Base-by-base conservation (phyloP, 169 alveolate species). In the Babesia bovis region DNA sequence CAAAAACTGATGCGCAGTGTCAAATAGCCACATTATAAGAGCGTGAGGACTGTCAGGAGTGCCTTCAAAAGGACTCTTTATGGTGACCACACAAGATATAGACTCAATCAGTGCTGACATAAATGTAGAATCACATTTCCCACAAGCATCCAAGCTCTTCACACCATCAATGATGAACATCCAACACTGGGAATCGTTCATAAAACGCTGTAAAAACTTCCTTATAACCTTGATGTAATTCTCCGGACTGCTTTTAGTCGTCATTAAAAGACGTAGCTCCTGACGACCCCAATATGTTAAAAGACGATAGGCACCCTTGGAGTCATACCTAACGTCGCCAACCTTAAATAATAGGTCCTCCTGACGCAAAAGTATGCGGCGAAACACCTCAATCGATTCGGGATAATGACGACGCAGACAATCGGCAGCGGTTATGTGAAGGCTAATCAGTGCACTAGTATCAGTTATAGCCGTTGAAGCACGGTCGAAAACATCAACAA, bases 401-500 rank as follows among this genome's bases (percentile, higher is more conserved):
- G 76, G 81, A 49, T 67, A 38, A 38, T 52, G 60, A 33, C 85
- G 56, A 23, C 85, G 60, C 21, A 77, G 59, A 52, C 85, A 77
- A 41, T 77, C 85, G 41, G 85, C 85, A n/a, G 85, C 82, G 17
- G 85, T 77, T 3, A 77, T 77, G 50, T 77, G 85, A 7, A 77
- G 75, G n/a, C 76, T 77, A 19, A 77, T 77, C 57, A 55, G 45
- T 19, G 53, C 44, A 41, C 70, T 63, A 26, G 72, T 52, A 42
- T 77, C 85, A 21, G 55, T 21, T 13, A 68, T 28, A 17, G 85
- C 79, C 17, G 85, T 77, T n/a, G 30, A 60, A 10, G 85, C 60
- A 38, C 35, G 47, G 45, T 77, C 50, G 47, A 77, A 63, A 5
- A 77, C 66, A 12, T 47, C 66, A 19, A 77, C 70, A 4, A 77